Base-by-base conservation (phyloP, 163 green algal genomes). In the Scenedesmus sp. region DNA sequence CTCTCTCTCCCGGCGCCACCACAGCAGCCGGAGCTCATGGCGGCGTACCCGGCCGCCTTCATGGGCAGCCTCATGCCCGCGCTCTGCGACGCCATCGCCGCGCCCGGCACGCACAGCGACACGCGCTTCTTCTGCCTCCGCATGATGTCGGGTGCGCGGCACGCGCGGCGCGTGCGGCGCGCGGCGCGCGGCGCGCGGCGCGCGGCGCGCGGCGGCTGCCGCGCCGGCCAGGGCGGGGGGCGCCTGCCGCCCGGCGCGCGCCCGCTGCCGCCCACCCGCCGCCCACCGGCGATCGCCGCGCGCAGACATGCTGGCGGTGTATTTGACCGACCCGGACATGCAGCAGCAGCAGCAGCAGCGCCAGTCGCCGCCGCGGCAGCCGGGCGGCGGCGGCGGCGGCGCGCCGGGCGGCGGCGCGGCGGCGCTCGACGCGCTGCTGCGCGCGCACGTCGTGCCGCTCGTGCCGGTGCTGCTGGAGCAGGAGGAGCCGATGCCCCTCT, bases 401-500 rank as follows among this genome's bases (percentile, higher is more conserved):
- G 24, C 28, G 28, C 31, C 58, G 2, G 77, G 62, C 31, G 58
- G 76, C 15, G 79, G 76, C n/a, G 83, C 83, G 15, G 26, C 65
- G 2, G 78, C 67, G n/a, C 79, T 93, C 26, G 85, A 94, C 76
- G 34, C 33, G 4, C 70, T 93, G 57, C 73, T 96, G 65, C 29
- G 34, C 24, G 24, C 81, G 50, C 70, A 92, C 45, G 78, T 97
- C 22, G 85, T 97, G 53, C 92, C 93, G 17, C 80, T 95, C 65
- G 87, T 96, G 66, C 90, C 89, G 5, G 75, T 69, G 50, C 86
- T 98, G 79, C 84, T 97, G 51, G 89, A 96, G 74, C 91, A 97
- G 39, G 93, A 96, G 72, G 92, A 98, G 53, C 95, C 95, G 54
- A 97, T 98, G 84, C 95, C 95, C 0, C 84, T 98, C 50, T 97